Base-by-base conservation (phyloP, 306 rosid species). In the Carpinus fangiana region DNA sequence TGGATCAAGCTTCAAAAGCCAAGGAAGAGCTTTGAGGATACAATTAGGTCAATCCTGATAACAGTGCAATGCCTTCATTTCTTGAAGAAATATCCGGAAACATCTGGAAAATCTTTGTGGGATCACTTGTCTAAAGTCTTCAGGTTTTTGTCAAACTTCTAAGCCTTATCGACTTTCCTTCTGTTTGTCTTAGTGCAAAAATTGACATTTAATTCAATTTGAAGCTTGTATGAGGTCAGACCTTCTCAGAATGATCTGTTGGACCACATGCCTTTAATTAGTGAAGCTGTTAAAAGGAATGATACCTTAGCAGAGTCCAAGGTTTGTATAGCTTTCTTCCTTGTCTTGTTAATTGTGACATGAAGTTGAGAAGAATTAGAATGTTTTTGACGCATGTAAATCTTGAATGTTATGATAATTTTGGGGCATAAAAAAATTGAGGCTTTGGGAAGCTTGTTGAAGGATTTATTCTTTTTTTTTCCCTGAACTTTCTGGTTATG, bases 1-100 rank as follows among this genome's bases (percentile, higher is more conserved):
- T 95, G 99, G 99, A 77, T 91, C 65, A 86, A 78, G 73, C 96
- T 95, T 77, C 84, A 85, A 85, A 93, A 88, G 89, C 94, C 99
- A 4, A 85, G 97, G 82, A 93, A 90, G 79, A 85, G 93, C 80
- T 95, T 83, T 36, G 94, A 88, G 84, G 90, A 74, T 11, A 83
- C 72, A 9, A 80, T 95, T 71, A 87, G 96, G 86, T 80, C 93
- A 67, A 68, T 89, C 45, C 76, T 95, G 77, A 65, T 91, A 21
- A 87, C 98, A 1, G 78, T 95, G 78, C 83, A 91, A 23, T 90
- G 85, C 74, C 85, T 95, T 77, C 88, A 87, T 83, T 82, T 72
- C 73, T 83, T 82, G 50, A 87, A 52, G 82, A 86, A 83, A 80
- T 85, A 84, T 84, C 93, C 94, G 11, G 93, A 89, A 16, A 60